These are phyloP conservation scores for Sclerotinia trifoliorum DNA, from an alignment of 2,329 filamentous ascomycete genomes.

Conservation along the genomic window DNA sequence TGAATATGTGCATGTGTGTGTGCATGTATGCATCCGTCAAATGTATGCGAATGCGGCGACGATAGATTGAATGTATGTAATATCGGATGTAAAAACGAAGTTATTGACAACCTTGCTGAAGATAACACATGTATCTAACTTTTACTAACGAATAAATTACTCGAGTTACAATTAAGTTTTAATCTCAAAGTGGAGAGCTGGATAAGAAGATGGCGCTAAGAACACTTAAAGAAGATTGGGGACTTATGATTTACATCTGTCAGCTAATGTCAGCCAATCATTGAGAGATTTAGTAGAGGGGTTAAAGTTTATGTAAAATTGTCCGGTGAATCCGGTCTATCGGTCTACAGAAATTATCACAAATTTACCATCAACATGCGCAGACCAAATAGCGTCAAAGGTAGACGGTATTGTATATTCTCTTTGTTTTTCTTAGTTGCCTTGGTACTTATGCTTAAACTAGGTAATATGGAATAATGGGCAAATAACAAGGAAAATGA, in stretches of 20 bases:
- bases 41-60: neutral
- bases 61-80: neutral
- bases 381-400: neutral
- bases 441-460: neutral
- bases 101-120: neutral
- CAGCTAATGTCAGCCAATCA: no score
- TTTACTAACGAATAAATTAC: neutral
- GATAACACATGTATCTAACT: neutral
- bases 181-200: neutral
- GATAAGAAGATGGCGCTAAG: conserved; percentile 6
- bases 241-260: no score
- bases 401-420: neutral
- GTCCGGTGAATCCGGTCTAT: neutral
- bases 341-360: neutral
- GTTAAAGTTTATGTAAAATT: no score
- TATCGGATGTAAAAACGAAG: neutral
- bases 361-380: neutral
- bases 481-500: neutral
- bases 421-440: neutral
- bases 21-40: neutral
- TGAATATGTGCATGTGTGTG: no score
- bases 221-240: neutral
- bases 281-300: no score
- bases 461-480: no score
- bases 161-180: neutral